Base-by-base conservation (phyloP, 2,329 filamentous ascomycete genomes). In the Fusarium sterilihyphosum region DNA sequence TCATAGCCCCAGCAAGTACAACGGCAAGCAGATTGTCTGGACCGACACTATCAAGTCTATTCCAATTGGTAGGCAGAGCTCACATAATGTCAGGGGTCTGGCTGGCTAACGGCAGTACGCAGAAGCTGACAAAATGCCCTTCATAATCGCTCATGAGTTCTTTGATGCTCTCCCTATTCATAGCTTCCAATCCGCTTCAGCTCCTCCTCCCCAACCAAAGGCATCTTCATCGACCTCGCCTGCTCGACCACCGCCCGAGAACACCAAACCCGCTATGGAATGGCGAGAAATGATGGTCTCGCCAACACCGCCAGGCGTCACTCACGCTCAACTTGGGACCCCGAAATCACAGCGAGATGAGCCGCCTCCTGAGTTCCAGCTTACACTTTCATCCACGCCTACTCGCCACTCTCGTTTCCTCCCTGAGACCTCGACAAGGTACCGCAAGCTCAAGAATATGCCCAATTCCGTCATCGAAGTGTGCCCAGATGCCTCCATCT, bases 141-240 rank as follows among this genome's bases (percentile, higher is more conserved):
- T 98, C 82, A 97, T 99, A 70, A 90, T 98, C 56, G 96, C 96
- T 9, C 96, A 99, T 82, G 96, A 99, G 81, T 98, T 99, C 87
- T 99, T 99, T 84, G 96, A 99, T 78, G 96, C 96, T 6, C 91
- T 99, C 2, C 96, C 96, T 40, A 98, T 99, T 77, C 95, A 99
- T 82, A 92, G 94, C 70, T 99, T 99, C 81, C 93, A 98, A 82
- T 92, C 94, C 20, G 88, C 96, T 58, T 81, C 83, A 11, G 82
- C 83, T 17, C 81, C 86, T 35, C 38, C 63, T 38, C 68, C 60
- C 57, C 40, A 80, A 76, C 54, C 67, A 31, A 59, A 61, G 33
- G 71, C 63, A 40, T 70, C 64, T 47, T 69, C 66, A 59, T 17
- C 63, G 54, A 18, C 82, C 88, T 50, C 73, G 43, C 80, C 87